phyloP scores from a whole-genome alignment of 2,329 filamentous ascomycete genomes.

The Coniella lustricola region DNA sequence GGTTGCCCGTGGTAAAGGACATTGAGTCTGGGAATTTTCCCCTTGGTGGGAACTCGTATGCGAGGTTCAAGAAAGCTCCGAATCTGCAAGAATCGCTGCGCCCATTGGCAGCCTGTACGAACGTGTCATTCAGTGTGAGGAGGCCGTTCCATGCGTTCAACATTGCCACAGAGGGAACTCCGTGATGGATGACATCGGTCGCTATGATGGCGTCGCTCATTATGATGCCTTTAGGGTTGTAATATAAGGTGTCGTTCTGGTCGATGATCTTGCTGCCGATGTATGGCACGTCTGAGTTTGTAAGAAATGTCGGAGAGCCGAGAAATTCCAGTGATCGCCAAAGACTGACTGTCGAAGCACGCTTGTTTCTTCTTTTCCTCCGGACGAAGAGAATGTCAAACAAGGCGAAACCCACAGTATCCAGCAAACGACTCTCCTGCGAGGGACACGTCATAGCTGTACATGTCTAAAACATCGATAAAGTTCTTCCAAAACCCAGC shows the following conservation, averaged over 20 bases:
- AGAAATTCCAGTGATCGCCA: no score
- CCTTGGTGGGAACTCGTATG: slow-evolving; percentile 34
- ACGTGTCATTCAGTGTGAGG: slow-evolving; percentile 53
- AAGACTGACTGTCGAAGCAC: no score
- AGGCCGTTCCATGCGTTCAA: slow-evolving; percentile 50
- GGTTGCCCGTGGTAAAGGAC: not conserved
- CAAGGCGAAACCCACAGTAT: slow-evolving; percentile 25
- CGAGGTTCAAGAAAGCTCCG: slow-evolving; percentile 46
- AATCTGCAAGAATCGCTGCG: slow-evolving; percentile 52
- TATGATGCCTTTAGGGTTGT: slow-evolving; percentile 57
- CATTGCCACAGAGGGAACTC: slow-evolving; percentile 45
- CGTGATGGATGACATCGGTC: slow-evolving; percentile 33
- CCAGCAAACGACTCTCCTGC: slow-evolving; percentile 59
- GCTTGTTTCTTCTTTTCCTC: no score
- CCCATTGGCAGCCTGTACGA: slow-evolving; percentile 40
- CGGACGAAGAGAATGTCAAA: no score
- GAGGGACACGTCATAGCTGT: slow-evolving; percentile 59
- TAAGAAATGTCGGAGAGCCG: no score
- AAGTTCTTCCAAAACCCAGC: slow-evolving; percentile 71
- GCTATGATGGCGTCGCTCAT: slow-evolving; percentile 62
- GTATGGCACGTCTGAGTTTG: slow-evolving; percentile 46
- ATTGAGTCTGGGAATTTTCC: slow-evolving; percentile 13
- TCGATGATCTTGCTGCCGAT: slow-evolving; percentile 64
- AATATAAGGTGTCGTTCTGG: slow-evolving; percentile 53
- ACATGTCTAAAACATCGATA: slow-evolving; percentile 55